These are phyloP conservation scores for Turnera subulata DNA, from an alignment of 345 rosid species.

Conservation along the genomic window DNA sequence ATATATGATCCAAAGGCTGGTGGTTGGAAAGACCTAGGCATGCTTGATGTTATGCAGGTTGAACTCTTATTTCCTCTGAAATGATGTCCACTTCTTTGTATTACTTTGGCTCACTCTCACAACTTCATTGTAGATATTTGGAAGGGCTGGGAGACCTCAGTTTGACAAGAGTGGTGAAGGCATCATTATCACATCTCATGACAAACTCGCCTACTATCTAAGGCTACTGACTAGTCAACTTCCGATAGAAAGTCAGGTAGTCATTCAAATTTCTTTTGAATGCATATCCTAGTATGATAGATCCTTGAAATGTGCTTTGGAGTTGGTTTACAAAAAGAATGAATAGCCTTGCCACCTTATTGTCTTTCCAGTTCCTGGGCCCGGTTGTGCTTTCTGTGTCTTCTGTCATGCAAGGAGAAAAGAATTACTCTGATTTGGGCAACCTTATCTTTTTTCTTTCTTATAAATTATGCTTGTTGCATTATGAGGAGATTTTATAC, in stretches of 20 bases:
- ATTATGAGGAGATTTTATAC: no score
- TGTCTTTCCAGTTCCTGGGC: not conserved
- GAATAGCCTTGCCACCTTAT: not conserved
- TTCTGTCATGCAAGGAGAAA: no score
- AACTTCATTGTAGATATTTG: constrained; percentile 64
- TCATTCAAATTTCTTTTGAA: constrained; percentile 8
- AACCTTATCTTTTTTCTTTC: no score
- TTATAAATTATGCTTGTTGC: no score
- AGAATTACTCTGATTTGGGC: no score
- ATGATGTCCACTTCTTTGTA: no score
- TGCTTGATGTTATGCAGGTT: constrained; percentile 99
- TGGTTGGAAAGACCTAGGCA: constrained; percentile 97
- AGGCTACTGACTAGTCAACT: constrained; percentile 93
- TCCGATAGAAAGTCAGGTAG: constrained; percentile 98
- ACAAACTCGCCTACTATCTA: constrained; percentile 84
- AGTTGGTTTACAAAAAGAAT: not conserved
- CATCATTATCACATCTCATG: constrained; percentile 94
- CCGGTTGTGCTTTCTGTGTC: not conserved
- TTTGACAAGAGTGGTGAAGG: constrained; percentile 99
- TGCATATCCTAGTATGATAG: not conserved
- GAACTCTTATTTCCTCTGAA: constrained; percentile 7
- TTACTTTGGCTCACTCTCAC: not conserved
- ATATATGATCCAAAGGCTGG: constrained; percentile 97
- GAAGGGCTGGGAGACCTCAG: constrained; percentile 99
- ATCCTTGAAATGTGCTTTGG: not conserved